Evolutionary conservation across 1,284 basidiomycete species (phyloP).

Genomic region (Trichosporon sp.): DNA sequence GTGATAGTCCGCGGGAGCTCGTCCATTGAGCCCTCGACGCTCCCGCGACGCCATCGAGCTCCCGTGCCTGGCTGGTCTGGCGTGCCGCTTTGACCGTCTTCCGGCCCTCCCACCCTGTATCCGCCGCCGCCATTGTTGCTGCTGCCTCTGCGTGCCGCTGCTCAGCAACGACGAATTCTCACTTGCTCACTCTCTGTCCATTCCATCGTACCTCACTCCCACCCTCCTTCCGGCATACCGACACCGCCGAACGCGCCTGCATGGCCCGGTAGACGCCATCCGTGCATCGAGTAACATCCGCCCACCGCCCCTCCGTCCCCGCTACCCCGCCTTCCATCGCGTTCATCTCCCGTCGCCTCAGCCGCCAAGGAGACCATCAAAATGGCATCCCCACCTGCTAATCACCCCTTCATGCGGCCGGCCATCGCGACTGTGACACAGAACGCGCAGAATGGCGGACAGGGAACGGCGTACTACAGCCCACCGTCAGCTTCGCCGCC

Average conservation of each 20-base stretch:
- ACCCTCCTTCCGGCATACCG: not conserved
- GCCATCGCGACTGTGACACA: slow-evolving; percentile 5
- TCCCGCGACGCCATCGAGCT: not conserved
- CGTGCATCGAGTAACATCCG: not conserved
- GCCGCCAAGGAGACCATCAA: not conserved
- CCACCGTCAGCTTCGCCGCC: slow-evolving; percentile 8
- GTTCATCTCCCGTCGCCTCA: not conserved
- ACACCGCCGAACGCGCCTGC: not conserved
- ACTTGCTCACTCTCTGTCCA: not conserved
- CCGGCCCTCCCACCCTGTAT: not conserved
- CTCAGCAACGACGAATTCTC: not conserved
- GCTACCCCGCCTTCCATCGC: not conserved
- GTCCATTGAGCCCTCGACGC: not conserved
- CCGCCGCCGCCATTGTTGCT: not conserved
- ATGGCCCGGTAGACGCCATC: not conserved
- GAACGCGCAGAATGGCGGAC: not conserved
- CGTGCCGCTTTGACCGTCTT: not conserved
- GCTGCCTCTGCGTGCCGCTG: not conserved
- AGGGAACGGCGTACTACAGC: not conserved
- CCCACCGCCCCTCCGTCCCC: not conserved
- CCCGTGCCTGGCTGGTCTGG: not conserved
- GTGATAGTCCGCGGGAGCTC: not conserved
- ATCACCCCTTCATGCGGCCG: slow-evolving; percentile 21
- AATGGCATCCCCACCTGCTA: slow-evolving; percentile 17
- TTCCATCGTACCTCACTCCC: not conserved